Evolutionary conservation across 2,329 filamentous ascomycete genomes (phyloP).

Genomic region (Chaetomiaceae sp.): DNA sequence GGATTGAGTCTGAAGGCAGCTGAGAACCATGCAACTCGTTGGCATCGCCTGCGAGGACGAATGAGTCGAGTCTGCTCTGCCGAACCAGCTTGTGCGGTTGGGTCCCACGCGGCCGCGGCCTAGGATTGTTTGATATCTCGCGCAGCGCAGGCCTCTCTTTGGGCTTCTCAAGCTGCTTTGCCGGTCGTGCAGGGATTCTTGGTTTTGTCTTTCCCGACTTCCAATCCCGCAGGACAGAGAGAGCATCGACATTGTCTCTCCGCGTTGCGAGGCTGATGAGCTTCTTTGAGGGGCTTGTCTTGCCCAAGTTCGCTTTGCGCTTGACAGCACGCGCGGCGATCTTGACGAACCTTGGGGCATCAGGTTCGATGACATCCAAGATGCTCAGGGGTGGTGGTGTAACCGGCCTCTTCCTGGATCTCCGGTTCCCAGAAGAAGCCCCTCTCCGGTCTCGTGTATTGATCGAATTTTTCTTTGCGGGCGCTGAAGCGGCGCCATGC

Average conservation of each 20-base stretch:
- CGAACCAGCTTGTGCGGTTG: slow-evolving; percentile 16
- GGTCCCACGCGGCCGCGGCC: background rate
- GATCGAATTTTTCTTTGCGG: slow-evolving; percentile 2
- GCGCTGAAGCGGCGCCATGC: slow-evolving; percentile 3
- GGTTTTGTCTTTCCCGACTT: slow-evolving; percentile 48
- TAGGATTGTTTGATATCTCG: slow-evolving; percentile 23
- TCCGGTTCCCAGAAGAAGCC: slow-evolving; percentile 10
- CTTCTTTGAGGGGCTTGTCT: slow-evolving; percentile 52
- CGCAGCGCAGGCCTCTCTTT: slow-evolving; percentile 26
- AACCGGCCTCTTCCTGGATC: slow-evolving; percentile 10
- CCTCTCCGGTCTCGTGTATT: slow-evolving; percentile 3
- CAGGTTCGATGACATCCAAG: slow-evolving; percentile 52
- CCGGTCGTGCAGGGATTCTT: slow-evolving; percentile 12
- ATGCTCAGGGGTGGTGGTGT: slow-evolving; percentile 53
- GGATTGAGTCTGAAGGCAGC: slow-evolving; percentile 3
- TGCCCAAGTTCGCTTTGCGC: slow-evolving; percentile 45
- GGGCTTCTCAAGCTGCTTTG: slow-evolving; percentile 7
- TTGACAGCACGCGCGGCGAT: slow-evolving; percentile 57
- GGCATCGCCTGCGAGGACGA: slow-evolving; percentile 8
- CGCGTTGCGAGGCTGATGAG: slow-evolving; percentile 57
- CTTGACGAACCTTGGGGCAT: slow-evolving; percentile 55
- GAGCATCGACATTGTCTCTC: slow-evolving; percentile 56
- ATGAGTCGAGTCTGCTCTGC: slow-evolving; percentile 17
- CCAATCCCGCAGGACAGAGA: slow-evolving; percentile 52
- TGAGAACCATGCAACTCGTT: background rate